Evolutionary conservation across 2,329 filamentous ascomycete species (phyloP), one percentile per base, ranked within the genome.

Genomic region (Ilyonectria robusta): DNA sequence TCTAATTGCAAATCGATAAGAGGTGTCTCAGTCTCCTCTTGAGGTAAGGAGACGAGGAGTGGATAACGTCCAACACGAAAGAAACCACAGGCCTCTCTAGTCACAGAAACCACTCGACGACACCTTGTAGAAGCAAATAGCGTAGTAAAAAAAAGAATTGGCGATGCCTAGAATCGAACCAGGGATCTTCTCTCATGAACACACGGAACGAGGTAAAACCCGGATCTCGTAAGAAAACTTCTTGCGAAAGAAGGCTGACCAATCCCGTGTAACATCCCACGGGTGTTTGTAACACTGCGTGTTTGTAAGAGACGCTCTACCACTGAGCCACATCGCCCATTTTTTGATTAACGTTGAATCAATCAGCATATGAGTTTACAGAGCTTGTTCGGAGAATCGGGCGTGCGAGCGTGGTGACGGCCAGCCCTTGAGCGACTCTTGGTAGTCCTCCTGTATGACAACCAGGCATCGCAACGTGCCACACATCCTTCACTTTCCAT

Each of bases 101-200:
- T 23, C 23, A 23, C 23, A 23, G 23, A 23, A 23, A 23, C 23
- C 23, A 23, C 23, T 3, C 4, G 23, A 23, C 31, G 31, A 33
- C 31, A 33, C 31, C 31, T 9, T 33, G 10, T 33, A 11, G 31
- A 33, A 33, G 46, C 29, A 46, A 23, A 44, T n/a, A 15, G 31
- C 51, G 54, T 35, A 46, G 46, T 44, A 37, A 19, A 33, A n/a
- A 46, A 33, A 35, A 47, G 23, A 33, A 33, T 10, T 82, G 80
- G 80, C 78, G 78, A 79, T 76, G 76, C 79, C 80, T 82, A 81
- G 81, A 79, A 77, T 83, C 80, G 81, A 83, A 83, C 81, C 81
- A 82, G 80, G 79, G 81, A 82, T 78, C 80, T 78, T 80, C 53
- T 46, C 26, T 29, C 51, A 65, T 66, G 53, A 10, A n/a, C 21